phyloP scores from a whole-genome alignment of 1,284 basidiomycete species.

The Anthracocystis walkeri region DNA sequence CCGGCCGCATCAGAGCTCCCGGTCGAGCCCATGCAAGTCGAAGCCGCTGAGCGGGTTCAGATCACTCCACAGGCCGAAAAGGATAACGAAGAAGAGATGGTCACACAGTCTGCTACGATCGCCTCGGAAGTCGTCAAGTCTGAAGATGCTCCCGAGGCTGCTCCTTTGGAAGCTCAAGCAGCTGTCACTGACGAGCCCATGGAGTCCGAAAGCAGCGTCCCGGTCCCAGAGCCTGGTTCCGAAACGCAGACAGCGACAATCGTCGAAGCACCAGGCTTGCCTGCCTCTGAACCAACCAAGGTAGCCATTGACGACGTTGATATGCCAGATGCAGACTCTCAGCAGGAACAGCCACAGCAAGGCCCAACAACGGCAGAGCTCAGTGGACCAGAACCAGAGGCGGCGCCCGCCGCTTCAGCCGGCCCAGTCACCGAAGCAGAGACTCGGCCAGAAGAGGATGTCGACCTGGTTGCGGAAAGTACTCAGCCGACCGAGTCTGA shows the following conservation, averaged over 20 bases:
- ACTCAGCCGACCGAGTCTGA: conserved; percentile 2
- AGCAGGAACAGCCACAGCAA: background rate
- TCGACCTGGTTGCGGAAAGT: background rate
- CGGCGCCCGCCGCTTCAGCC: background rate
- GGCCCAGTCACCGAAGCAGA: background rate
- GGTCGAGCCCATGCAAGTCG: conserved; percentile 2
- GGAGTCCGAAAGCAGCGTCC: background rate
- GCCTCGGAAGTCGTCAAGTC: background rate
- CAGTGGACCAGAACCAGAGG: background rate
- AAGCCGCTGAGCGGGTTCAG: background rate
- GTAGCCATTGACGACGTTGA: conserved; percentile 17
- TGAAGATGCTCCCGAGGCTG: background rate
- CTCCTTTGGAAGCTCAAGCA: background rate
- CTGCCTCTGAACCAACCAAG: background rate
- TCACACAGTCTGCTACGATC: background rate
- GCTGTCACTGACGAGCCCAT: background rate
- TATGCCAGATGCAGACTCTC: conserved; percentile 22
- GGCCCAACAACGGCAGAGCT: background rate
- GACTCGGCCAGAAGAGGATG: background rate
- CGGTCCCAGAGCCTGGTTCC: background rate
- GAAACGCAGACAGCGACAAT: background rate
- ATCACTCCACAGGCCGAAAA: background rate
- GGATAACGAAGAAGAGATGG: background rate
- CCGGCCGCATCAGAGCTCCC: too few relatives aligned
- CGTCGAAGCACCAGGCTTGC: background rate